Percentiles rank a stretch among this genome's conserved stretches.
Evolutionary conservation across 805 yeast genomes (phyloP).

Genomic region (Starmerella davenportii): DNA sequence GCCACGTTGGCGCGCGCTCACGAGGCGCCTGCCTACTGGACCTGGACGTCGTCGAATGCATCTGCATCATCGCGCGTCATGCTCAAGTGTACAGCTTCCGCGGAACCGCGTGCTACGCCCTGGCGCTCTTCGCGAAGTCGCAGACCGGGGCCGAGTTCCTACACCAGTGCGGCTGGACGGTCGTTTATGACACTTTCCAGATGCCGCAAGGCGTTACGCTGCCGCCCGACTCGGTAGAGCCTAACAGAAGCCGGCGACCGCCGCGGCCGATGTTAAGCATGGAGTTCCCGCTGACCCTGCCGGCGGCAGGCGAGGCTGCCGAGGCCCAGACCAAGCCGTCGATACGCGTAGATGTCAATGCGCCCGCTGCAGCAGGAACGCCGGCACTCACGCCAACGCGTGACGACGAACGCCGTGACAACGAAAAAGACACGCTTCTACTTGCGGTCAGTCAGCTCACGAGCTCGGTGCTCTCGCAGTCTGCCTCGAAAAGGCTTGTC

Average conservation of each 20-base stretch:
- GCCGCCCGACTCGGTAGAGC: slow-evolving; percentile 7
- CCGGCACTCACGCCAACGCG: background rate
- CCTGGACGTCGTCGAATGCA: slow-evolving; percentile 30
- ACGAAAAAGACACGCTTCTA: slow-evolving; percentile 12
- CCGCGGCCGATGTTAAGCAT: background rate
- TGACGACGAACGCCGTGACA: background rate
- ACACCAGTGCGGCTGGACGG: slow-evolving; percentile 64
- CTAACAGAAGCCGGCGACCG: background rate
- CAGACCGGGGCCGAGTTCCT: slow-evolving; percentile 67
- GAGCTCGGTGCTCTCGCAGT: slow-evolving; percentile 35
- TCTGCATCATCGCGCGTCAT: slow-evolving; percentile 33
- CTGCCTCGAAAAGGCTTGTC: slow-evolving; percentile 40
- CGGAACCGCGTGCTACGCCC: slow-evolving; percentile 58
- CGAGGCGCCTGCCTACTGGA: slow-evolving; percentile 42
- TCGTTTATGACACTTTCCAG: slow-evolving; percentile 24
- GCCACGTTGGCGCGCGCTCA: slow-evolving; percentile 58
- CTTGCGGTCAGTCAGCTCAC: slow-evolving; percentile 34
- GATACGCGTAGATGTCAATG: background rate
- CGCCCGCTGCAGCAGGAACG: background rate
- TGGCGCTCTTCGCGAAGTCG: slow-evolving; percentile 59
- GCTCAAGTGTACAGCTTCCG: slow-evolving; percentile 42
- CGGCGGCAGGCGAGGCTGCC: background rate
- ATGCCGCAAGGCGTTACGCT: slow-evolving; percentile 14
- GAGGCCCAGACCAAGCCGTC: background rate
- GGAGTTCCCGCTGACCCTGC: slow-evolving; percentile 13